phyloP scores from a whole-genome alignment of 1,284 basidiomycete genomes.

The Coriolopsis trogii region DNA sequence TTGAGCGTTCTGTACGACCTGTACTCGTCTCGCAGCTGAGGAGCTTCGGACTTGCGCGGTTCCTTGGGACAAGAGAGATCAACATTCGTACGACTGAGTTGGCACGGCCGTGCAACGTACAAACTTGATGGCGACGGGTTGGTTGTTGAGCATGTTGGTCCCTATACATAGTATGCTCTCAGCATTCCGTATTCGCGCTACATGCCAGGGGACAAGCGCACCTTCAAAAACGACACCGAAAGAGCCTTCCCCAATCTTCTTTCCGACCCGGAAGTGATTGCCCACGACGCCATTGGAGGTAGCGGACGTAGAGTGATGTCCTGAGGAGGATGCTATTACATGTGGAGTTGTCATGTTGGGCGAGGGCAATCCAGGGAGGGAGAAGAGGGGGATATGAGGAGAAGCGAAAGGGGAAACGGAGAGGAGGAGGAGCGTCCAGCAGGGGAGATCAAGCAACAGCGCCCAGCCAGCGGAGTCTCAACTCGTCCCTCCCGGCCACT shows the following conservation, averaged over 20 bases:
- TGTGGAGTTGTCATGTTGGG: slow-evolving; percentile 72
- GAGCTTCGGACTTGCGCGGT: slow-evolving; percentile 97
- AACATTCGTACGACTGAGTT: not conserved
- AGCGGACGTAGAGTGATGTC: slow-evolving; percentile 60
- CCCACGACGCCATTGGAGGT: slow-evolving; percentile 74
- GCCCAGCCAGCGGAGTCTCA: slow-evolving; percentile 28
- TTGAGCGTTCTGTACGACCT: slow-evolving; percentile 95
- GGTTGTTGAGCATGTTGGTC: slow-evolving; percentile 85
- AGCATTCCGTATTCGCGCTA: not conserved
- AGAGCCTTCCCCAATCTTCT: slow-evolving; percentile 87
- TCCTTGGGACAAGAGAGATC: slow-evolving; percentile 59
- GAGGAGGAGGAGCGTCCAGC: slow-evolving; percentile 29
- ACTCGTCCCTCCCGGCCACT: slow-evolving; percentile 20
- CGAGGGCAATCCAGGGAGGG: slow-evolving; percentile 25
- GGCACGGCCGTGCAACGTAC: slow-evolving; percentile 50
- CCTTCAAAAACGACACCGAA: slow-evolving; percentile 87
- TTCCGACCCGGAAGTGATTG: slow-evolving; percentile 77
- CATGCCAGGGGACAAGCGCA: slow-evolving; percentile 27
- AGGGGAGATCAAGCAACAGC: slow-evolving; percentile 25
- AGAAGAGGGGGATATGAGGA: slow-evolving; percentile 30
- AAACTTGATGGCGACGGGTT: slow-evolving; percentile 98
- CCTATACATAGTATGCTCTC: slow-evolving; percentile 49
- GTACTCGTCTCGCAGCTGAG: slow-evolving; percentile 97
- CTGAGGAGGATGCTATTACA: slow-evolving; percentile 74
- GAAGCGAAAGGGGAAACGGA: slow-evolving; percentile 32